These are phyloP conservation scores for Selaginella tamariscina DNA, from an alignment of 75 land plant genomes.

Conservation along the genomic window DNA sequence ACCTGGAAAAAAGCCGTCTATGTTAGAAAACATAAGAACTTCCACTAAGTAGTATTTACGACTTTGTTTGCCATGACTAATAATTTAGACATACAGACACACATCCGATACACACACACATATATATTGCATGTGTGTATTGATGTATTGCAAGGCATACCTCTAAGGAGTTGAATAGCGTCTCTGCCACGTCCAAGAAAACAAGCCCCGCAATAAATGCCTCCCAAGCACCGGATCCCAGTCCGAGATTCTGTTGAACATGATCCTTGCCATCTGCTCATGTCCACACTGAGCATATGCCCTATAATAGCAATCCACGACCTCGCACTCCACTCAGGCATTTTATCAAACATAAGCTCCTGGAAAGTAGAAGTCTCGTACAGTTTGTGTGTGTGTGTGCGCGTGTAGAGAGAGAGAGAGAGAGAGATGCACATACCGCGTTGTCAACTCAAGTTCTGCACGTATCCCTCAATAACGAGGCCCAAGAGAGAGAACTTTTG, in stretches of 20 bases:
- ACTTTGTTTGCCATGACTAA: too few relatives aligned
- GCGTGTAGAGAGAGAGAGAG: too few relatives aligned
- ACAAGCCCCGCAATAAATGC: not conserved
- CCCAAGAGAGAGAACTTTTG: not conserved
- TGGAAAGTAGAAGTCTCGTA: too few relatives aligned
- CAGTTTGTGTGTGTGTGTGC: too few relatives aligned
- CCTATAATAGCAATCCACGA: slow-evolving; percentile 1
- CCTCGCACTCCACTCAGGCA: not conserved
- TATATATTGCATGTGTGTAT: too few relatives aligned
- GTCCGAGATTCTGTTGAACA: not conserved
- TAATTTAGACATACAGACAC: too few relatives aligned
- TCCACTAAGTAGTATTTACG: too few relatives aligned
- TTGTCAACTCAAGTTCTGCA: not conserved
- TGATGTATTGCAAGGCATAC: too few relatives aligned
- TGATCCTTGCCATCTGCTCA: not conserved
- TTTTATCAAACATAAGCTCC: not conserved
- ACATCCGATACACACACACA: too few relatives aligned
- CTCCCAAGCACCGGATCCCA: not conserved
- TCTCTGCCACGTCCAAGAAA: not conserved
- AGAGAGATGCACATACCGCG: too few relatives aligned
- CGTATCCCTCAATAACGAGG: not conserved
- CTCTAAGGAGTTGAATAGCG: not conserved
- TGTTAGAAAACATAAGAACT: too few relatives aligned
- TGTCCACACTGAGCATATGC: not conserved
- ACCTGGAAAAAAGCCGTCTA: too few relatives aligned